A percentile compares a stretch with the other conserved stretches of the same genome.
Conservation (phyloP, 108 stramenopile species). For the Skeletonema costatum region DNA sequence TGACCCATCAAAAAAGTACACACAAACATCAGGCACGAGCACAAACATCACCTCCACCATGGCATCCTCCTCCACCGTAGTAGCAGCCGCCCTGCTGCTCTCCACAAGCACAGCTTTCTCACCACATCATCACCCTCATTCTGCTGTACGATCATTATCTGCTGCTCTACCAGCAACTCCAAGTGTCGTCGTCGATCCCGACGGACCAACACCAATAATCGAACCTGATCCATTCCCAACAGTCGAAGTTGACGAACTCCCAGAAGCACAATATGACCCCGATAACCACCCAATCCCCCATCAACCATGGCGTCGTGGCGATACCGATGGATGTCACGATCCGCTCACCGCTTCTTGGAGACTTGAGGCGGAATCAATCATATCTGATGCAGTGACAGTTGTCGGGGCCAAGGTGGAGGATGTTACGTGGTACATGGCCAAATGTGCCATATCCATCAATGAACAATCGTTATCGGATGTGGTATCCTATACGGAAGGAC, state of each 20-base stretch:
- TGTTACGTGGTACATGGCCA: constrained; percentile 83
- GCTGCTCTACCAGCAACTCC: not conserved
- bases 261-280: constrained; percentile 49
- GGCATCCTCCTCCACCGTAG: not conserved
- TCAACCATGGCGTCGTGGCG: constrained; percentile 86
- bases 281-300: constrained; percentile 63
- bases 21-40: too few species aligned
- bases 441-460: constrained; percentile 64
- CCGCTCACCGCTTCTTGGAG: constrained; percentile 79
- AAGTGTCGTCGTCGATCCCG: constrained; percentile 28
- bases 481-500: constrained; percentile 38
- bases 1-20: not conserved
- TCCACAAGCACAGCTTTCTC: not conserved
- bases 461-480: constrained; percentile 31
- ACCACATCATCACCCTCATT: not conserved
- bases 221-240: constrained; percentile 33
- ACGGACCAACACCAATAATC: constrained; percentile 31
- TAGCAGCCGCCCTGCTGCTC: not conserved
- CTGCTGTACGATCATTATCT: not conserved
- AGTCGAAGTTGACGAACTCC: constrained; percentile 37
- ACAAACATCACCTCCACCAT: not conserved
- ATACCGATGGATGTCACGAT: constrained; percentile 80
- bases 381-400: constrained; percentile 52
- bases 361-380: constrained; percentile 66
- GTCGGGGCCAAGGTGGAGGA: constrained; percentile 69